These are phyloP conservation scores for Priceomyces castillae DNA, from an alignment of 805 yeast genomes.

Conservation along the genomic window DNA sequence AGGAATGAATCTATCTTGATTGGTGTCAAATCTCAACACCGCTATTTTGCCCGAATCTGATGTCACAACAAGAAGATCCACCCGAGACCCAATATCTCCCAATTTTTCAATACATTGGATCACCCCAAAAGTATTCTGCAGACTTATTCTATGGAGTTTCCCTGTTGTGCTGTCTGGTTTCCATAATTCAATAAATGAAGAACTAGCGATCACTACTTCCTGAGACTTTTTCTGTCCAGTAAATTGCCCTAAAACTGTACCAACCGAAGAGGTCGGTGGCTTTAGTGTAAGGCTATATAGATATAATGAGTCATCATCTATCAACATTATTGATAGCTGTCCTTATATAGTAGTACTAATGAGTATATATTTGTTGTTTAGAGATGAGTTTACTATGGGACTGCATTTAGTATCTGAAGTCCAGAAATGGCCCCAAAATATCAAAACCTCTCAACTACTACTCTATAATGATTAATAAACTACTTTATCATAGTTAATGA, in stretches of 20 bases:
- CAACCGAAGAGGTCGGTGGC: conserved; percentile 51
- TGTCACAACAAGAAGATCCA: conserved; percentile 62
- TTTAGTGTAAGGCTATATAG: conserved; percentile 73
- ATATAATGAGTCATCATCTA: conserved; percentile 33
- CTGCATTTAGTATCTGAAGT: too few species aligned
- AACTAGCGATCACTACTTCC: conserved; percentile 58
- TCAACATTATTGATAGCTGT: conserved; percentile 10
- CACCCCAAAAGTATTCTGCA: conserved; percentile 54
- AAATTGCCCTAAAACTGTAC: conserved; percentile 68
- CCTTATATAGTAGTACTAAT: too few species aligned
- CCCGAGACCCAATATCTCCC: conserved; percentile 49
- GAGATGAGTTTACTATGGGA: too few species aligned
- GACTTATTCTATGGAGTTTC: conserved; percentile 40
- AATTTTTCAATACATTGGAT: conserved; percentile 54
- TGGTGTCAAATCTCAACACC: conserved; percentile 45
- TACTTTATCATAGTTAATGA: too few species aligned
- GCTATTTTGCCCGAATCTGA: conserved; percentile 78
- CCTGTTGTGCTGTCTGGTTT: conserved; percentile 56
- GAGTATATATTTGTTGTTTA: too few species aligned
- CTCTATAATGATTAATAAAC: too few species aligned
- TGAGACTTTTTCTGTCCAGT: conserved; percentile 51
- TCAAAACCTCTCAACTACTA: too few species aligned
- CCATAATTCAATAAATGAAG: conserved; percentile 53
- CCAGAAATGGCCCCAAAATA: too few species aligned
- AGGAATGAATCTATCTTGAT: conserved; percentile 42